These are phyloP conservation scores for Metschnikowia hibisci DNA, from an alignment of 805 yeast genomes.

Conservation along the genomic window DNA sequence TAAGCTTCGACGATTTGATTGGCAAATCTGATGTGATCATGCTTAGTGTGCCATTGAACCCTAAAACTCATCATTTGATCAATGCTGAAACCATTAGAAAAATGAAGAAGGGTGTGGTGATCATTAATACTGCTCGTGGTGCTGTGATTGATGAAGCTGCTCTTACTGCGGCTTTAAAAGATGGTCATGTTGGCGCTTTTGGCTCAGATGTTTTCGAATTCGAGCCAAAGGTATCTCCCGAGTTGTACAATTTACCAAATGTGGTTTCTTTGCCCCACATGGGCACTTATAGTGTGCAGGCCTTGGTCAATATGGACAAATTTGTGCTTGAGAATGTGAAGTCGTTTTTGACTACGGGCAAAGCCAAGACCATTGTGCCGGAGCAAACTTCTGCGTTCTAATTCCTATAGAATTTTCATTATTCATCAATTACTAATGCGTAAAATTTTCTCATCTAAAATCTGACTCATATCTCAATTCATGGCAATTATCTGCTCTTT, in stretches of 20 bases:
- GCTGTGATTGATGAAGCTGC: slow-evolving; percentile 70
- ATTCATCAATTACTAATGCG: no score
- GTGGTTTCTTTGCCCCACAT: slow-evolving; percentile 82
- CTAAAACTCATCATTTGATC: slow-evolving; percentile 65
- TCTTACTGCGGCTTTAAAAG: slow-evolving; percentile 50
- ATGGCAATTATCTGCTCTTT: no score
- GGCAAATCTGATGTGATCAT: slow-evolving; percentile 64
- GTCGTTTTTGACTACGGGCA: slow-evolving; percentile 57
- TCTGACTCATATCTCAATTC: no score
- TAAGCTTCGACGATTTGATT: slow-evolving; percentile 64
- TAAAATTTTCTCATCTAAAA: no score
- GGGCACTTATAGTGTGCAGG: slow-evolving; percentile 79
- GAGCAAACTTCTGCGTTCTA: slow-evolving; percentile 44
- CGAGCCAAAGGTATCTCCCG: slow-evolving; percentile 69
- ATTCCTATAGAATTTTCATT: background rate
- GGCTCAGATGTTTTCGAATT: slow-evolving; percentile 75
- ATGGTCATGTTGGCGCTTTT: slow-evolving; percentile 62
- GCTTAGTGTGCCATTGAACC: slow-evolving; percentile 73
- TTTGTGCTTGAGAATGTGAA: slow-evolving; percentile 67
- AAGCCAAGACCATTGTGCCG: slow-evolving; percentile 74
- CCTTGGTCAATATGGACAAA: slow-evolving; percentile 76
- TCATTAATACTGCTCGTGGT: slow-evolving; percentile 87
- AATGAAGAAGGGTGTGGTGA: slow-evolving; percentile 75
- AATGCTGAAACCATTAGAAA: slow-evolving; percentile 55
- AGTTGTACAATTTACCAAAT: slow-evolving; percentile 57